Conservation (phyloP, 2,329 filamentous ascomycete genomes). For the Talaromyces albobiverticillius region DNA sequence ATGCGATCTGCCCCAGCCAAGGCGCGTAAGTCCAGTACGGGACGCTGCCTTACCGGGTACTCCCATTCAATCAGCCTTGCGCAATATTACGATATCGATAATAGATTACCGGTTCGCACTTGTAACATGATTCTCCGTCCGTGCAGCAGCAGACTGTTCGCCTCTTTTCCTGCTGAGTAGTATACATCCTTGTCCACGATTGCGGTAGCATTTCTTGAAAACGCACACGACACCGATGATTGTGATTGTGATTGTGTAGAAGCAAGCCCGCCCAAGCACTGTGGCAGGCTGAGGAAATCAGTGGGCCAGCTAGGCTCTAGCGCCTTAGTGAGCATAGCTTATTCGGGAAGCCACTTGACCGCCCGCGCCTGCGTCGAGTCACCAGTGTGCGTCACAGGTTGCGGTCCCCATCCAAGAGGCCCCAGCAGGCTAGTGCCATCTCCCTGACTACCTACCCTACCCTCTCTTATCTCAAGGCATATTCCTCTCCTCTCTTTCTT, state of each 20-base stretch:
- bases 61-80: not conserved
- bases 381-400: constrained; percentile 42
- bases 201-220: too few relatives aligned
- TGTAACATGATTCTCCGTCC: too few relatives aligned
- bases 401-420: not conserved
- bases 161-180: too few relatives aligned
- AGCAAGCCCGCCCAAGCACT: too few relatives aligned
- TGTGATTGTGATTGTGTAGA: too few relatives aligned
- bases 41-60: not conserved
- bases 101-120: not conserved
- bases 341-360: constrained; percentile 23
- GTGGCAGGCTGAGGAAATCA: constrained; percentile 8
- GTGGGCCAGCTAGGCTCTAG: constrained; percentile 2
- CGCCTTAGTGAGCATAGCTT: not conserved
- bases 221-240: too few relatives aligned
- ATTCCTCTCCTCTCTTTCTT: not conserved
- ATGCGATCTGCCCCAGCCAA: not conserved
- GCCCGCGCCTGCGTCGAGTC: constrained; percentile 32
- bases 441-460: too few relatives aligned
- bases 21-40: too few relatives aligned
- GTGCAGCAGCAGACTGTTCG: too few relatives aligned
- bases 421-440: not conserved
- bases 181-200: too few relatives aligned
- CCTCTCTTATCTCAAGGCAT: constrained; percentile 7
- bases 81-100: constrained; percentile 5